Evolutionary conservation across 73 alveolate species (phyloP), one percentile per base, ranked within the genome.

Genomic region (Blepharisma japonicum): DNA sequence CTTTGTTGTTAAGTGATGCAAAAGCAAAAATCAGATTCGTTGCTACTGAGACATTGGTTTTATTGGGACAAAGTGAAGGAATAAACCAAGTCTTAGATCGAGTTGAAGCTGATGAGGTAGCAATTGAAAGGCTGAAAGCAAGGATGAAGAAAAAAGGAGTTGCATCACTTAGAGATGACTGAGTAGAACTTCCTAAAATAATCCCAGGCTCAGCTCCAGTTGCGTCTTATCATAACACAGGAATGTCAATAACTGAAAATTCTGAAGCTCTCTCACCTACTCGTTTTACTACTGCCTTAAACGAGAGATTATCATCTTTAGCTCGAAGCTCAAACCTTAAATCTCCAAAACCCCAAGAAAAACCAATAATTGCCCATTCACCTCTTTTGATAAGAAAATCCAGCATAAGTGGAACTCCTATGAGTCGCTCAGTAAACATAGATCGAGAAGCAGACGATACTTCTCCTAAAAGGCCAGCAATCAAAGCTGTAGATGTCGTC

Each of bases 181-280:
- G 74, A 20, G 23, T 61, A 14, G 74, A 61, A 61, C 23, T 61
- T 14, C 74, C 74, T 20, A 61, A 61, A 61, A 61, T 61, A 8
- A 61, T 61, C 46, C 74, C 74, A 18, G 23, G 74, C 47, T 14
- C 47, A 14, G 74, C 74, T 61, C 74, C 74, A 2, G 74, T 61
- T 2, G 74, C 47, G 5, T 9, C 47, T 2, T n/a, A 61, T 18
- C 14, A 14, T 18, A 9, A 14, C 18, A 25, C n/a, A 9, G 23
- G 14, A 14, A 61, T 14, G 14, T 61, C 74, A 14, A 14, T 61
- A 14, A 18, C 50, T 18, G 47, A n/a, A 61, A 61, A 0, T 61
- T 8, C 23, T 18, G 74, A 61, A 25, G 14, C 74, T 61, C 42
- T 32, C 3, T 32, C 42, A 32, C 74, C 74, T 1, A 20, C 18